Base-by-base conservation (phyloP, 495 filamentous ascomycete genomes). In the Penicillium paxilli region DNA sequence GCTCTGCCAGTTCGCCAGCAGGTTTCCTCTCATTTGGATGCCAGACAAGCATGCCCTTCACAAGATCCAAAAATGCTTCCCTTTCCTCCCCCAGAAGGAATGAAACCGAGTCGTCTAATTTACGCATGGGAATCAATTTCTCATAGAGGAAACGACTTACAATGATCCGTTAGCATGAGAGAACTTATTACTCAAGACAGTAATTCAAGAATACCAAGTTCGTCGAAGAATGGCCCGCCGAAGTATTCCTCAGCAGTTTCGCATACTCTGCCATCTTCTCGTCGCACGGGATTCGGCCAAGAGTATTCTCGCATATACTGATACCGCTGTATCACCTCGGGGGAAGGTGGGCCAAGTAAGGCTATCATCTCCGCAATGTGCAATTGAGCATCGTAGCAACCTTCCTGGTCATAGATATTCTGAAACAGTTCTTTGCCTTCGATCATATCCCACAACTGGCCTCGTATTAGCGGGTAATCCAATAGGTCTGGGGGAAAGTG, bases 361-460 rank as follows among this genome's bases (percentile, higher is more conserved):
- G 69, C 71, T 51, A 79, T 69, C 44, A 82, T 74, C 55, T 76
- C 70, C 9, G 73, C 73, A 6, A 80, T 58, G 58, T 80, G 76
- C 20, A 71, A 54, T 46, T 62, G 61, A 47, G 74, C 64, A 59
- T 69, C 62, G 47, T 68, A 77, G 42, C 49, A 47, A 49, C 68
- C 56, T 55, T 58, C 54, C 46, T 62, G 23, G 64, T 66, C 55
- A 62, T 68, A 41, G 28, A 66, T 58, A 54, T 77, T 72, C 20
- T 37, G 51, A 52, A 81, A 83, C 42, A 82, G 62, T 45, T 77
- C 65, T 47, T 68, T 65, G 25, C 70, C 73, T 69, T 81, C 69
- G 44, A 80, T 73, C 7, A 83, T 58, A 65, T 80, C 72, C 78
- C 74, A 82, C 22, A 80, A 57, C 79, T 81, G n/a, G n/a, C n/a